These are phyloP conservation scores for Russula abietina DNA, from an alignment of 768 basidiomycete species.

Conservation along the genomic window DNA sequence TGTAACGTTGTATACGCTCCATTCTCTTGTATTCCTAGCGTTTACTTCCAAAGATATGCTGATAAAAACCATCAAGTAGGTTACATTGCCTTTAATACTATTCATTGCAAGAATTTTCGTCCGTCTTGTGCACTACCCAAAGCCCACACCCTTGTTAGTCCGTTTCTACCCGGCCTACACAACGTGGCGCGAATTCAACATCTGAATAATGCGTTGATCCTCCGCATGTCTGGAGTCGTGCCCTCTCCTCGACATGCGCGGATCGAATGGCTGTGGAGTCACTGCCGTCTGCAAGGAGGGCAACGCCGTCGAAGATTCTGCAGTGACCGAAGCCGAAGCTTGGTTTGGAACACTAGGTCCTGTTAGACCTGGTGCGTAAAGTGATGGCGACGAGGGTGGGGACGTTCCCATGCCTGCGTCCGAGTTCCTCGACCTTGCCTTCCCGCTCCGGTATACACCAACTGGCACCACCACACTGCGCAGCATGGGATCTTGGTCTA, in stretches of 20 bases:
- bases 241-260: slow-evolving; percentile 28
- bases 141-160: not conserved
- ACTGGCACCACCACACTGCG: slow-evolving; percentile 34
- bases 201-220: slow-evolving; percentile 55
- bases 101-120: slow-evolving; percentile 11
- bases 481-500: slow-evolving; percentile 35
- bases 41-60: not conserved
- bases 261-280: slow-evolving; percentile 29
- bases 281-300: slow-evolving; percentile 40
- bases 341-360: slow-evolving; percentile 20
- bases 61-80: slow-evolving; percentile 18
- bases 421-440: slow-evolving; percentile 35
- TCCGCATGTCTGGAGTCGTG: slow-evolving; percentile 43
- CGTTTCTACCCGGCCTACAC: slow-evolving; percentile 23
- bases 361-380: slow-evolving; percentile 26
- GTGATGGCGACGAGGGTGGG: slow-evolving; percentile 27
- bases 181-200: slow-evolving; percentile 44
- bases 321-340: slow-evolving; percentile 18
- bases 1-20: not conserved
- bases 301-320: slow-evolving; percentile 30
- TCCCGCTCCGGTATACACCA: slow-evolving; percentile 39
- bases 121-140: not conserved
- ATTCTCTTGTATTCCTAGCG: slow-evolving; percentile 1
- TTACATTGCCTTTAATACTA: slow-evolving; percentile 9
- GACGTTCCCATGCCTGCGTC: slow-evolving; percentile 29